These are phyloP conservation scores for Keithomyces neogunnii DNA, from an alignment of 2,329 filamentous ascomycete genomes.

Conservation along the genomic window DNA sequence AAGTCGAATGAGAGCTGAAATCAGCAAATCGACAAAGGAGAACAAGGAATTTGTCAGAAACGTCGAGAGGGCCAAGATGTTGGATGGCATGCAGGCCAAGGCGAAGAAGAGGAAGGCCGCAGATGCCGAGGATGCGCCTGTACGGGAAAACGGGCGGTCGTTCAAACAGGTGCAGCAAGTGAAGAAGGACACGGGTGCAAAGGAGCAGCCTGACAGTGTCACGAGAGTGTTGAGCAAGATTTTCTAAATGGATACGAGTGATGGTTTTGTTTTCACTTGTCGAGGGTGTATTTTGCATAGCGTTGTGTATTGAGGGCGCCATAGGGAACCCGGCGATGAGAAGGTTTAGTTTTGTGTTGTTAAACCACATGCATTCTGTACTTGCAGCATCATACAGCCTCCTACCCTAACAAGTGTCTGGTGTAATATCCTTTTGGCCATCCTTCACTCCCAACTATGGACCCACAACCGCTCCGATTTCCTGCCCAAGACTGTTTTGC, in stretches of 20 bases:
- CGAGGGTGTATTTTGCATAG: conserved; percentile 1
- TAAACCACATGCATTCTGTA: neutral
- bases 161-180: conserved; percentile 61
- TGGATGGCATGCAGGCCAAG: conserved; percentile 62
- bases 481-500: neutral
- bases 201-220: conserved; percentile 46
- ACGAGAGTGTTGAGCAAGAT: conserved; percentile 57
- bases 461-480: neutral
- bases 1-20: conserved; percentile 69
- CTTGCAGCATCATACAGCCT: neutral
- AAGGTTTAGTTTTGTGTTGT: too few relatives aligned
- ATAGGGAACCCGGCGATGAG: too few relatives aligned
- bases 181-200: conserved; percentile 34
- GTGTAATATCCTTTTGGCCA: too few relatives aligned
- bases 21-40: conserved; percentile 65
- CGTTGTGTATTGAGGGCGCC: neutral
- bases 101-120: conserved; percentile 32
- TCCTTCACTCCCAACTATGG: neutral
- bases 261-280: neutral
- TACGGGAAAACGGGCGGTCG: conserved; percentile 27
- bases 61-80: conserved; percentile 71
- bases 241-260: conserved; percentile 33
- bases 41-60: conserved; percentile 76
- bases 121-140: conserved; percentile 15
- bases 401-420: too few relatives aligned